Evolutionary conservation across 129 eudicot genomes (phyloP), one percentile per base, ranked within the genome.

Genomic region (Apium graveolens): DNA sequence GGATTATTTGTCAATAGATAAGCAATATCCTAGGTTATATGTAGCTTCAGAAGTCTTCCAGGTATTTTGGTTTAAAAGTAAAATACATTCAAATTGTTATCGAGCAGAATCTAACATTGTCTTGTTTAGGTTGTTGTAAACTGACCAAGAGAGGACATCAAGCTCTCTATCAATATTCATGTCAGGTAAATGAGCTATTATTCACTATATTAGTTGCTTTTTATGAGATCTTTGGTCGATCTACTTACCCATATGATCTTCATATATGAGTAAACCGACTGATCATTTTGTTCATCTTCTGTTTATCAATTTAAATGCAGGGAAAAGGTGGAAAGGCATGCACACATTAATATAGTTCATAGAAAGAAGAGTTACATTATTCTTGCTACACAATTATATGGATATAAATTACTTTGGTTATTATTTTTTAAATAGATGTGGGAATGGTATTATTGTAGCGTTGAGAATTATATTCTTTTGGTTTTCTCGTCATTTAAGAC

Each of bases 21-120:
- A 87, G 85, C 93, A 97, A 44, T 94, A 94, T 81, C 87, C 97
- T 24, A 87, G 84, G 86, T 92, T 94, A 42, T 91, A 75, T 81
- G 70, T 94, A 71, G 87, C 91, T 43, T 97, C 98, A 26, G 98
- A 91, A 70, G 90, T 92, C 88, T 85, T 92, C 26, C 91, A 94
- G 98, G 98, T 94, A 72, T 70, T 65, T 46, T n/a, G 8, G 42
- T 13, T 81, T 39, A 2, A 60, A 13, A 60, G 13, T 60, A 45
- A 41, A 48, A 39, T 35, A 49, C 65, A 74, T 44, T 82, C 32
- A n/a, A 48, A 27, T 71, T 78, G 26, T 70, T 70, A 38, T 60
- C 7, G 55, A 35, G 29, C 66, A 9, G 39, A 51, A 12, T 53
- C 78, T 82, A 73, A 42, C 32, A 11, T 48, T 78, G 78, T 63